Conservation (phyloP, 2,329 filamentous ascomycete species). For the Leptosphaerulina australis region DNA sequence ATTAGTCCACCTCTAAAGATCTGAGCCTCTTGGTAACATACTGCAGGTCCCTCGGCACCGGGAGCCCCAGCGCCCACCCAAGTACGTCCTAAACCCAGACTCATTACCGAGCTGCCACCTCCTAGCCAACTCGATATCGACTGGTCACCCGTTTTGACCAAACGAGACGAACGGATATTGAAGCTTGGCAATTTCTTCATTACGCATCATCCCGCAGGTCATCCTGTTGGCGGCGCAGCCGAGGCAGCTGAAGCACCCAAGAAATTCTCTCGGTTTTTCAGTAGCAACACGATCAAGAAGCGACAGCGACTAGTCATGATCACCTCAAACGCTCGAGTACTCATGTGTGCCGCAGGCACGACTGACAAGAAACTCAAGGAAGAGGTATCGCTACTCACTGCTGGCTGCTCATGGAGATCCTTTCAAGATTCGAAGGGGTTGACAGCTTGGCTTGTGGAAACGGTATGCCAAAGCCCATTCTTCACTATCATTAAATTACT, state of each 20-base stretch:
- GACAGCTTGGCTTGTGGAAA: conserved; percentile 88
- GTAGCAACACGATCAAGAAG: conserved; percentile 89
- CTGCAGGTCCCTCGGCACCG: conserved; percentile 35
- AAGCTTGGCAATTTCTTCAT: conserved; percentile 93
- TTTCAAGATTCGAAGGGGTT: conserved; percentile 86
- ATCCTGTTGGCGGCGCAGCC: conserved; percentile 73
- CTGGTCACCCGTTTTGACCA: conserved; percentile 94
- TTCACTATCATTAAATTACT: neutral
- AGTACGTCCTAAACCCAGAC: conserved; percentile 65
- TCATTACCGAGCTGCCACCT: conserved; percentile 95
- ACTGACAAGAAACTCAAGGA: conserved; percentile 96
- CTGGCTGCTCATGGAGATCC: conserved; percentile 78
- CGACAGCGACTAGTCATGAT: conserved; percentile 92
- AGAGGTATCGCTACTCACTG: conserved; percentile 80
- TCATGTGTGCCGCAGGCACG: conserved; percentile 87
- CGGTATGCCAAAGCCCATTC: conserved; percentile 72
- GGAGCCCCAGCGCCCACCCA: conserved; percentile 30
- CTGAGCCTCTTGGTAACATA: conserved; percentile 27
- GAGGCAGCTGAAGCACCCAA: conserved; percentile 69
- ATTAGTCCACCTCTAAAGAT: conserved; percentile 13
- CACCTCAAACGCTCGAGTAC: conserved; percentile 86
- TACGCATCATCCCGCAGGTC: conserved; percentile 75
- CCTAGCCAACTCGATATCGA: conserved; percentile 97
- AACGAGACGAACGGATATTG: conserved; percentile 89
- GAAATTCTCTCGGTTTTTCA: conserved; percentile 93